Percentiles rank a stretch among this genome's conserved stretches.
These are phyloP conservation scores for Eucalyptus leucophloia DNA, from an alignment of 345 rosid genomes.

Conservation along the genomic window DNA sequence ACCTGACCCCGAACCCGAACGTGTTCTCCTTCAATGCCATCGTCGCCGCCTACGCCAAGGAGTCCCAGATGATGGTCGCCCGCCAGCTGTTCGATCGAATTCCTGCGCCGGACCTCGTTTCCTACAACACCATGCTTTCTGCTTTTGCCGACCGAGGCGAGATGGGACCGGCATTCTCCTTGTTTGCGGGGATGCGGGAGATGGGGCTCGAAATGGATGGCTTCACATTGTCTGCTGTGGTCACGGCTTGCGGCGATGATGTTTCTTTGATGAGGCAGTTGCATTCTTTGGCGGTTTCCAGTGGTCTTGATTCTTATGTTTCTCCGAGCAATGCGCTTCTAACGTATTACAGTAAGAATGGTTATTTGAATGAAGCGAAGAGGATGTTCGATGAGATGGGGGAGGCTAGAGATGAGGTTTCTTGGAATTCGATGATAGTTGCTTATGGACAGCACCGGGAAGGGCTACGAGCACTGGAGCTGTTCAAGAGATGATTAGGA, in stretches of 20 bases:
- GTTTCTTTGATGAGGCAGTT: conserved; percentile 43
- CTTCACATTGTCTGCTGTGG: conserved; percentile 64
- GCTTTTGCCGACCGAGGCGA: conserved; percentile 58
- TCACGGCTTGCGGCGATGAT: conserved; percentile 41
- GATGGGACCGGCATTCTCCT: conserved; percentile 17
- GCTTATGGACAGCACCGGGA: conserved; percentile 74
- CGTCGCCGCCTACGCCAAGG: conserved; percentile 33
- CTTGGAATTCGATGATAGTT: conserved; percentile 95
- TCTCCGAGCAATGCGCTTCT: conserved; percentile 72
- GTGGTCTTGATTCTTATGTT: conserved; percentile 54
- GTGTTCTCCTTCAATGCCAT: conserved; percentile 77
- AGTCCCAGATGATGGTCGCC: conserved; percentile 28
- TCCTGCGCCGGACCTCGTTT: conserved; percentile 70
- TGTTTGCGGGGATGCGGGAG: conserved; percentile 51
- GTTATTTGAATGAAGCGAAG: conserved; percentile 52
- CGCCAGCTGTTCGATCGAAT: conserved; percentile 68
- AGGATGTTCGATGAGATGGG: conserved; percentile 48
- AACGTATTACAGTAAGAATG: conserved; percentile 53
- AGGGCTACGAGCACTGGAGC: conserved; percentile 47
- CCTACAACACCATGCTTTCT: conserved; percentile 69
- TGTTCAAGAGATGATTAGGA: conserved; percentile 56
- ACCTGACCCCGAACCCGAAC: conserved; percentile 35
- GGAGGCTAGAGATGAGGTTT: conserved; percentile 55
- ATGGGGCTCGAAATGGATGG: conserved; percentile 50
- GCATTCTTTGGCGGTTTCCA: conserved; percentile 42